Percentiles rank a stretch among this genome's conserved stretches.
phyloP scores from a whole-genome alignment of 2,329 filamentous ascomycete genomes.

The Epichloe sp. region DNA sequence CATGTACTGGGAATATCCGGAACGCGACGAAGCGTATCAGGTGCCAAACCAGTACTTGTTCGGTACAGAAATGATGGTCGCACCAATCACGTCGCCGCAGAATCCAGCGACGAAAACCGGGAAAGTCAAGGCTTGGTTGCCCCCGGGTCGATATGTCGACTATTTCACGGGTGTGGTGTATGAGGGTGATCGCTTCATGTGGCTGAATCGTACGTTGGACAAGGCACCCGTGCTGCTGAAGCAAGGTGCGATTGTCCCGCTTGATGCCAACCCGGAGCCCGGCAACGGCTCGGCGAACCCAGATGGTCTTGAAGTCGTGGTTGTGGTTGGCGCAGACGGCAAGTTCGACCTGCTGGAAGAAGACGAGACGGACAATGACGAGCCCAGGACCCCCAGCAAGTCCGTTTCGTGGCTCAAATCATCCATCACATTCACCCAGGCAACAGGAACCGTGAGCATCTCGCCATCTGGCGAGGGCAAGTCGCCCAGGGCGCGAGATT shows the following conservation, averaged over 20 bases:
- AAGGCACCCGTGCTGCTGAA: slow-evolving; percentile 39
- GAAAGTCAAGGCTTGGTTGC: slow-evolving; percentile 41
- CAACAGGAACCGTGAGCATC: slow-evolving; percentile 4
- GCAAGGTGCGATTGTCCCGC: slow-evolving; percentile 44
- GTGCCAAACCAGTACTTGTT: slow-evolving; percentile 47
- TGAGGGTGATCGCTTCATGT: slow-evolving; percentile 39
- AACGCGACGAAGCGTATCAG: slow-evolving; percentile 38
- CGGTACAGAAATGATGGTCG: slow-evolving; percentile 41
- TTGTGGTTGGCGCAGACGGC: slow-evolving; percentile 34
- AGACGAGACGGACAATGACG: slow-evolving; percentile 5
- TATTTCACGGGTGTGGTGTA: slow-evolving; percentile 45
- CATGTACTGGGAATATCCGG: slow-evolving; percentile 48
- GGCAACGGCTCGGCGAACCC: slow-evolving; percentile 36
- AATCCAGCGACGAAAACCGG: slow-evolving; percentile 32
- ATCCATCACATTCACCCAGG: slow-evolving; percentile 5
- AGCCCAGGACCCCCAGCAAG: neutral
- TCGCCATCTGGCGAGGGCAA: neutral
- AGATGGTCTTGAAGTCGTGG: slow-evolving; percentile 31
- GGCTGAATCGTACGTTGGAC: slow-evolving; percentile 35
- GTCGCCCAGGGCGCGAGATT: neutral
- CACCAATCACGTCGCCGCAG: slow-evolving; percentile 40
- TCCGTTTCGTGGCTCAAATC: slow-evolving; percentile 5
- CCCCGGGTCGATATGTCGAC: slow-evolving; percentile 41
- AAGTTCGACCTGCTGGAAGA: slow-evolving; percentile 19
- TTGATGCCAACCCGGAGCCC: slow-evolving; percentile 31